These are phyloP conservation scores for Xylariaceae sp. DNA, from an alignment of 2,329 filamentous ascomycete genomes.

Conservation along the genomic window DNA sequence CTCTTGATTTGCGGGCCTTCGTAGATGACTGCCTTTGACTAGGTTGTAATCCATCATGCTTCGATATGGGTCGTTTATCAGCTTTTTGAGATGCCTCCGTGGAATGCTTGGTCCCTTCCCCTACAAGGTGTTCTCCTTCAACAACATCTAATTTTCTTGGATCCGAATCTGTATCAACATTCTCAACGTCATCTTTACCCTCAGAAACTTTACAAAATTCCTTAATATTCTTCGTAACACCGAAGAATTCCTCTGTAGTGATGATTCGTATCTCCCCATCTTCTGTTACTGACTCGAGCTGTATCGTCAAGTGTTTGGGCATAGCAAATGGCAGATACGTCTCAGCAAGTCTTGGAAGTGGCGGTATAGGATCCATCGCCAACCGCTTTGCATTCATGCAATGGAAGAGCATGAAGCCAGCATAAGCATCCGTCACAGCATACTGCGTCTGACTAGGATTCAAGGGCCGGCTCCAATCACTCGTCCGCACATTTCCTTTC, in stretches of 20 bases:
- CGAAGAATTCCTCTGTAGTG: slow-evolving; percentile 5
- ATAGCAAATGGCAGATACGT: slow-evolving; percentile 17
- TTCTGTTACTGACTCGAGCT: slow-evolving; percentile 15
- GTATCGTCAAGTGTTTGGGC: background rate
- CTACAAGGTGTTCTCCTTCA: background rate
- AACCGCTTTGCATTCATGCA: slow-evolving; percentile 37
- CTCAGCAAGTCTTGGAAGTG: slow-evolving; percentile 32
- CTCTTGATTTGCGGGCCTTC: background rate
- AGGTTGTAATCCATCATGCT: background rate
- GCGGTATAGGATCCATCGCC: slow-evolving; percentile 29
- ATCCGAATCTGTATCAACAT: background rate
- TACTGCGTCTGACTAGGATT: slow-evolving; percentile 28
- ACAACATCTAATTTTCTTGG: background rate
- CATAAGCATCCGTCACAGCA: slow-evolving; percentile 38
- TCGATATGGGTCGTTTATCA: background rate
- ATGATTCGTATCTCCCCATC: slow-evolving; percentile 8
- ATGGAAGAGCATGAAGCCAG: slow-evolving; percentile 40
- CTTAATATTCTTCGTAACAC: background rate
- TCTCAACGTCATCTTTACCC: background rate
- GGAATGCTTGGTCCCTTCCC: too few relatives aligned
- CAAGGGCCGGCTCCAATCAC: slow-evolving; percentile 34
- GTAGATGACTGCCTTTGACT: background rate
- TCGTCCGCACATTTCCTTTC: slow-evolving; percentile 32
- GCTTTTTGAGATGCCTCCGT: background rate
- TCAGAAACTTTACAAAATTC: background rate